These are phyloP conservation scores for Oxyria digyna DNA, from an alignment of 148 eudicot genomes.

Conservation along the genomic window DNA sequence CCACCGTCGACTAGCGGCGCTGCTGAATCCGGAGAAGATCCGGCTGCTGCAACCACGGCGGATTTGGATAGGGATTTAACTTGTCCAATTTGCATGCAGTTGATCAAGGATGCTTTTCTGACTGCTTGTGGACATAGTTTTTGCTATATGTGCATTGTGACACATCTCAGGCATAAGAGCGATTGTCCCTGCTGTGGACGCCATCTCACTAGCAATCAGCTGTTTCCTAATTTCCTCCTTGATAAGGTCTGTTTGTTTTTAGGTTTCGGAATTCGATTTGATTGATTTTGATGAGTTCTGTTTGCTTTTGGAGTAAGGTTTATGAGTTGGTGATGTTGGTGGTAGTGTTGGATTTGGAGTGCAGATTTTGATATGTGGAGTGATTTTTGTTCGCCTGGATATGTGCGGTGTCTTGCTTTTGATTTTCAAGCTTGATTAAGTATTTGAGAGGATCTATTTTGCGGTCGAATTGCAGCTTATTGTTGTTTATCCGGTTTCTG, in stretches of 20 bases:
- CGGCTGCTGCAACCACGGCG: constrained; percentile 9
- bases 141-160: constrained; percentile 82
- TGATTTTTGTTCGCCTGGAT: background rate
- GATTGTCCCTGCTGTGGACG: constrained; percentile 80
- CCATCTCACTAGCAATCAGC: constrained; percentile 47
- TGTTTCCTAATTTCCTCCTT: constrained; percentile 79
- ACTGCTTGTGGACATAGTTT: constrained; percentile 85
- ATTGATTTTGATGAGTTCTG: constrained; percentile 2
- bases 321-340: background rate
- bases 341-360: constrained; percentile 11
- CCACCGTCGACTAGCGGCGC: constrained; percentile 11
- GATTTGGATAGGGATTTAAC: constrained; percentile 45
- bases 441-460: constrained; percentile 17
- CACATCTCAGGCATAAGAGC: constrained; percentile 71
- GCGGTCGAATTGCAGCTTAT: constrained; percentile 33
- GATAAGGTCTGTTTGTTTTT: constrained; percentile 45
- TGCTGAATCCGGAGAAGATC: background rate
- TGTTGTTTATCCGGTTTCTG: constrained; percentile 33
- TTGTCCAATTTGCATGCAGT: constrained; percentile 53
- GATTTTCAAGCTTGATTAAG: constrained; percentile 10
- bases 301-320: background rate
- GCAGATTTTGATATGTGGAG: background rate
- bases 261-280: constrained; percentile 8
- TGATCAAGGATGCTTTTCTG: constrained; percentile 69
- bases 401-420: background rate